Evolutionary conservation across 2,329 filamentous ascomycete species (phyloP).

Genomic region (Teratosphaeria viscida): DNA sequence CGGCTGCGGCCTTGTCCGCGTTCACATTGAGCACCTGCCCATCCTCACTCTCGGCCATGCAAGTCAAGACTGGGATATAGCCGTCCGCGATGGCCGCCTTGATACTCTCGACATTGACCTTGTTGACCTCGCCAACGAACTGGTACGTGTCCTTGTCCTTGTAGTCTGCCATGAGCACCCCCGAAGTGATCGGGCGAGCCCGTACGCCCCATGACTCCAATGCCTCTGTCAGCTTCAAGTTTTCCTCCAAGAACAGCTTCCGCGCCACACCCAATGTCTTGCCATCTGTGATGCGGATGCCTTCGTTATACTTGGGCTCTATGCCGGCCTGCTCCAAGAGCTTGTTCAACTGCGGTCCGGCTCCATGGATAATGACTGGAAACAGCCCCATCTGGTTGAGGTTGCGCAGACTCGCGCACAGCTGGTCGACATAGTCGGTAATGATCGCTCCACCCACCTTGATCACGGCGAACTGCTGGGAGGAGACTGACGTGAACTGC

Average conservation of each 20-base stretch:
- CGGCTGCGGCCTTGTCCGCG: conserved; percentile 89
- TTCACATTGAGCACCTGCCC: conserved; percentile 96
- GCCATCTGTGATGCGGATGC: conserved; percentile 87
- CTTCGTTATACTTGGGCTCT: conserved; percentile 91
- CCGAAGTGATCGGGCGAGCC: conserved; percentile 77
- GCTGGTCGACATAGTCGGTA: conserved; percentile 83
- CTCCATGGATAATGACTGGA: conserved; percentile 91
- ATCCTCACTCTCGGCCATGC: conserved; percentile 87
- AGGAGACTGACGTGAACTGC: conserved; percentile 92
- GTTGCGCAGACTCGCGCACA: conserved; percentile 81
- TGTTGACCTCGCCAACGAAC: conserved; percentile 87
- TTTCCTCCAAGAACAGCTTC: conserved; percentile 90
- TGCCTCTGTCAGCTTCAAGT: conserved; percentile 81
- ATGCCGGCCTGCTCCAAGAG: conserved; percentile 82
- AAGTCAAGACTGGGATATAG: conserved; percentile 86
- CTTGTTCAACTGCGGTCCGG: conserved; percentile 87
- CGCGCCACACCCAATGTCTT: conserved; percentile 87
- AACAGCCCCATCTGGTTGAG: conserved; percentile 90
- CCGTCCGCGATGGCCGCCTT: conserved; percentile 84
- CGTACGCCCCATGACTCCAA: conserved; percentile 83
- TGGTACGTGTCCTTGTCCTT: conserved; percentile 95
- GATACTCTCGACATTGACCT: conserved; percentile 82
- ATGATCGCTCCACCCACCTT: conserved; percentile 96
- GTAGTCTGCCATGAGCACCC: conserved; percentile 88
- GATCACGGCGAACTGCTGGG: conserved; percentile 95